Base-by-base conservation (phyloP, 148 eudicot species). In the Amaranthus hypochondriacus region DNA sequence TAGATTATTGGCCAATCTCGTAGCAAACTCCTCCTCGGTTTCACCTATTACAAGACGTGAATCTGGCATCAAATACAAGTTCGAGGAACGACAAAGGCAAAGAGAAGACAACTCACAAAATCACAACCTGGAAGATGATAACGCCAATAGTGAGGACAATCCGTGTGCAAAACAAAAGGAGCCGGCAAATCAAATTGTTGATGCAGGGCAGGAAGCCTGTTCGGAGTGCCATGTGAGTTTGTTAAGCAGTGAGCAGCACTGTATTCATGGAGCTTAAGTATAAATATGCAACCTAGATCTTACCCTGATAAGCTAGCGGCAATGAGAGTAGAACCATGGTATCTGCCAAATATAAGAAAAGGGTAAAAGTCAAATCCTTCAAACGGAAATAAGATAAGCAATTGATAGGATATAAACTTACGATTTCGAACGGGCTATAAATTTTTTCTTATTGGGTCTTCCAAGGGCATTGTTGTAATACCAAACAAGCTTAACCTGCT, bases 131-230 rank as follows among this genome's bases (percentile, higher is more conserved):
- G 96, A 69, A 85, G 96, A 82, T 90, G 98, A 79, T 61, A 87
- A 59, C 97, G 96, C 98, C 98, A 95, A 73, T 95, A 95, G 83
- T 95, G 97, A 72, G 98, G 98, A 83, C 98, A 95, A 79, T 95
- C 98, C 5, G 97, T 90, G 79, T 92, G 97, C 84, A 92, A 75
- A 49, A 95, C 93, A 80, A 95, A 95, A 55, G 98, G 97, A 79
- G 96, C 93, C 9, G 98, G 98, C 73, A 95, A 81, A 86, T 95
- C 98, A 87, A 95, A 95, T 73, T 90, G 89, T 78, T 90, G 92
- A 83, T 95, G 98, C 55, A 95, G 84, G 63, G 97, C 85, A 52
- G 93, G 81, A 78, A 95, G 92, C 72, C 98, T 95, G 81, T 54
- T 50, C 48, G 47, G 53, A 75, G 75, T 49, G 68, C 4, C 50